Conservation (phyloP, 2,329 filamentous ascomycete genomes). For the Sporothrix schenckii region DNA sequence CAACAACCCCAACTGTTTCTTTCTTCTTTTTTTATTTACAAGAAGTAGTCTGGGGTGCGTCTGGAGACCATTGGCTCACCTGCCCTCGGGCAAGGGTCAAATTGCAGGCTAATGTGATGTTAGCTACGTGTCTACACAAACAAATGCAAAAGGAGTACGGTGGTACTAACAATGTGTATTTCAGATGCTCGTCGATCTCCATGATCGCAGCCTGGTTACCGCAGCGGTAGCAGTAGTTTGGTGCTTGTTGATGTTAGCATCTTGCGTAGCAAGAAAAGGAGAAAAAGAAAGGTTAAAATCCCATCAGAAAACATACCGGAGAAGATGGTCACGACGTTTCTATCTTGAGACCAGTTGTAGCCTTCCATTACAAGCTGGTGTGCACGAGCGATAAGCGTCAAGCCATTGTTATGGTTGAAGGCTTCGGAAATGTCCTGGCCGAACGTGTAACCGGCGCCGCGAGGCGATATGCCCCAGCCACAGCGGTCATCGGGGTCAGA, state of each 20-base stretch:
- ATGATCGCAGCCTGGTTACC: slow-evolving; percentile 99
- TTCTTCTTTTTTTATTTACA: slow-evolving; percentile 26
- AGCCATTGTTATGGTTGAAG: slow-evolving; percentile 98
- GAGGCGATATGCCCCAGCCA: slow-evolving; percentile 93
- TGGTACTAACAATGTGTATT: slow-evolving; percentile 82
- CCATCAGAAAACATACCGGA: slow-evolving; percentile 64
- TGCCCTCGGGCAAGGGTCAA: slow-evolving; percentile 95
- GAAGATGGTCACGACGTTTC: slow-evolving; percentile 98
- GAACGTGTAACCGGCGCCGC: slow-evolving; percentile 93
- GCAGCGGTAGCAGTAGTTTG: slow-evolving; percentile 97
- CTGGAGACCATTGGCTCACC: slow-evolving; percentile 99
- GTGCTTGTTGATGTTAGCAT: slow-evolving; percentile 53
- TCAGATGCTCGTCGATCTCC: slow-evolving; percentile 99
- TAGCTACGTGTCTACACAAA: slow-evolving; percentile 39
- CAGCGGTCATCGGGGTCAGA: slow-evolving; percentile 96
- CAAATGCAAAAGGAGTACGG: background rate
- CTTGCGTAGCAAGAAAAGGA: background rate
- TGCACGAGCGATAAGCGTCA: slow-evolving; percentile 92
- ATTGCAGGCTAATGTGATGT: slow-evolving; percentile 77
- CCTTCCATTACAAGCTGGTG: slow-evolving; percentile 99
- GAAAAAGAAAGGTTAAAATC: background rate
- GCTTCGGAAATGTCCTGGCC: slow-evolving; percentile 97
- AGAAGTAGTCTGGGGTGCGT: slow-evolving; percentile 52
- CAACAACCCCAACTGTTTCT: background rate
- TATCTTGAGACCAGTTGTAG: slow-evolving; percentile 98